phyloP scores from a whole-genome alignment of 495 filamentous ascomycete genomes.

The Lophiotrema nucula region DNA sequence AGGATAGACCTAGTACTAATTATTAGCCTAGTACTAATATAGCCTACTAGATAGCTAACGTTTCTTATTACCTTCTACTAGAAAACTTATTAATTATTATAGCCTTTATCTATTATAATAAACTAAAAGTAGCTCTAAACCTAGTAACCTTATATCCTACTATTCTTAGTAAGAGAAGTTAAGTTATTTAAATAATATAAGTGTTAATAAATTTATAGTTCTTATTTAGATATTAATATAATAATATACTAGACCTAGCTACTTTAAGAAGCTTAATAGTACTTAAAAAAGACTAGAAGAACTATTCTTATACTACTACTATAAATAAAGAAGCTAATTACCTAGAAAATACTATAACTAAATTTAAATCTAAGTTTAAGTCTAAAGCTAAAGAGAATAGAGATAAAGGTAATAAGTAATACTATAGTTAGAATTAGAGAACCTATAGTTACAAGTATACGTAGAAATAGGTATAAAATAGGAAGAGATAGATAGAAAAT shows the following conservation, averaged over 20 bases:
- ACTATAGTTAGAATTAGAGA: too few relatives aligned
- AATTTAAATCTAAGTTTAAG: too few relatives aligned
- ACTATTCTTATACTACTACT: background rate
- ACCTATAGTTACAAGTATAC: too few relatives aligned
- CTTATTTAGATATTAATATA: background rate
- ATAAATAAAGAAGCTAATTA: background rate
- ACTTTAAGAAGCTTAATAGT: background rate
- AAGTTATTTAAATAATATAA: background rate
- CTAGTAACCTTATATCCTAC: background rate
- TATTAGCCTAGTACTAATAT: background rate
- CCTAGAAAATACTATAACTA: background rate
- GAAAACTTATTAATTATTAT: background rate
- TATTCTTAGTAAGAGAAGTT: background rate
- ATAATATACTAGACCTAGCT: background rate
- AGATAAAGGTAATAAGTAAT: background rate
- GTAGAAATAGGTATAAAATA: too few relatives aligned
- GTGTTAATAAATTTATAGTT: background rate
- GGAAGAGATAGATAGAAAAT: too few relatives aligned
- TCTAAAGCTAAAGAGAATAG: background rate
- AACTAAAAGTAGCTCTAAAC: background rate
- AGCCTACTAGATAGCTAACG: background rate
- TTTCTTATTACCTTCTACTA: background rate
- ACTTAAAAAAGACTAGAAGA: background rate
- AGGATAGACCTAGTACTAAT: background rate
- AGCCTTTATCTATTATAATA: background rate